A percentile compares a stretch with the other conserved stretches of the same genome.
Evolutionary conservation across 495 filamentous ascomycete species (phyloP).

Genomic region (Parathielavia appendiculata): DNA sequence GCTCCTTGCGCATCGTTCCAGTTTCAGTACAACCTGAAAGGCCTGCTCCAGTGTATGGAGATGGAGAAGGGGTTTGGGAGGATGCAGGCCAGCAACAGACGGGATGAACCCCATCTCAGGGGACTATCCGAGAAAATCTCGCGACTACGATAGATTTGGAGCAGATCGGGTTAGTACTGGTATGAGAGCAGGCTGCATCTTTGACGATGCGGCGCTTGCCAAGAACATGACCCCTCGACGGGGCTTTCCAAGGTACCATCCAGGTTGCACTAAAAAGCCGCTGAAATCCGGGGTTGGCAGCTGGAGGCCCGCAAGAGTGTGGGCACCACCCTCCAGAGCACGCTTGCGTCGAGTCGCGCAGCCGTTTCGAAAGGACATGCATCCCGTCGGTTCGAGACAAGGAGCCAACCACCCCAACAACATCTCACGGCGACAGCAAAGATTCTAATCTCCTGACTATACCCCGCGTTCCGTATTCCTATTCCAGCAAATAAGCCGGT

Average conservation of each 20-base stretch:
- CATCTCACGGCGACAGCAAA: too few species aligned
- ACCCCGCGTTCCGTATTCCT: too few species aligned
- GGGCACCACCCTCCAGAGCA: constrained; percentile 1
- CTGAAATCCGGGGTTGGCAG: constrained; percentile 18
- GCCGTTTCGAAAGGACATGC: neutral
- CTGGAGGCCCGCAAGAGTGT: neutral
- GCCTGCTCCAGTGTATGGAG: too few species aligned
- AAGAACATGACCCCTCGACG: neutral
- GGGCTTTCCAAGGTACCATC: neutral
- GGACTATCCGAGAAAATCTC: neutral
- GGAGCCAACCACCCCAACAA: too few species aligned
- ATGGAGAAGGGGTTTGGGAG: neutral
- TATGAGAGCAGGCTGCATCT: neutral
- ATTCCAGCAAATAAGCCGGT: neutral
- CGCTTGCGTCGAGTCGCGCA: neutral
- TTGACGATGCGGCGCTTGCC: neutral
- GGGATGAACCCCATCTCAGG: neutral
- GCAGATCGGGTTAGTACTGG: too few species aligned
- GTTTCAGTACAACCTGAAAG: neutral
- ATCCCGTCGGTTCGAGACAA: neutral
- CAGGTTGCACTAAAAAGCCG: constrained; percentile 7
- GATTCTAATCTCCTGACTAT: too few species aligned
- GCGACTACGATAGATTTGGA: neutral
- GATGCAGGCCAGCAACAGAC: neutral
- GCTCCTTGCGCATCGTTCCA: neutral